Evolutionary conservation across 1,139 yeast species (phyloP).

Genomic region (Taphrina wiesneri): DNA sequence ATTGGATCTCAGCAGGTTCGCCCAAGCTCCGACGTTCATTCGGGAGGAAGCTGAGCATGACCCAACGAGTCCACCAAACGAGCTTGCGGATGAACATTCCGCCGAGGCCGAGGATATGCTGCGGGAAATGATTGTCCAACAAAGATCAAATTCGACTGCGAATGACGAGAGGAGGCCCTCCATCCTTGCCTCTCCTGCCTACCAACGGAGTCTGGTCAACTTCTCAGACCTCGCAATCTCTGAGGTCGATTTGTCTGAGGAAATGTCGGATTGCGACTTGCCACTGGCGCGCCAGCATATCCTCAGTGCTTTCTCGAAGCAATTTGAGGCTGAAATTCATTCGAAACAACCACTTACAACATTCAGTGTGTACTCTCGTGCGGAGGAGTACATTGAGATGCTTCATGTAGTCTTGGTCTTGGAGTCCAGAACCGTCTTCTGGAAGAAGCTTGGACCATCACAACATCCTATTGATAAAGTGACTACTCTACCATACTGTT

Average conservation of each 20-base stretch:
- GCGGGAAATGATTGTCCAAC: slow-evolving; percentile 16
- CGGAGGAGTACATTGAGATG: slow-evolving; percentile 29
- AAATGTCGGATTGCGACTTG: slow-evolving; percentile 23
- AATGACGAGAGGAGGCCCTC: slow-evolving; percentile 3
- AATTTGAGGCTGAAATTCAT: slow-evolving; percentile 13
- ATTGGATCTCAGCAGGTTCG: background rate
- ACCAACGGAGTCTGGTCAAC: slow-evolving; percentile 17
- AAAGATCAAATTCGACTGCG: background rate
- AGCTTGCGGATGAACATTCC: background rate
- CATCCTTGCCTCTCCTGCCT: slow-evolving; percentile 24
- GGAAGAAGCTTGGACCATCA: slow-evolving; percentile 26
- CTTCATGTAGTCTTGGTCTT: slow-evolving; percentile 31
- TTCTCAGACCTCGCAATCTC: slow-evolving; percentile 27
- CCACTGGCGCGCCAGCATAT: slow-evolving; percentile 21
- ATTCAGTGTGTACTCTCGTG: slow-evolving; percentile 22
- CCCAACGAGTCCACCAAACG: background rate
- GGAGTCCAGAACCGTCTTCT: slow-evolving; percentile 20
- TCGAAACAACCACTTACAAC: slow-evolving; percentile 22
- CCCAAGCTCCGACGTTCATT: background rate
- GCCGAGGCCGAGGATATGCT: slow-evolving; percentile 20
- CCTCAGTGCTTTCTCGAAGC: slow-evolving; percentile 26
- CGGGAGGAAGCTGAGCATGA: background rate
- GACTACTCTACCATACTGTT: slow-evolving; percentile 23
- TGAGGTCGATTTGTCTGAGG: slow-evolving; percentile 31
- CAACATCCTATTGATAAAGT: slow-evolving; percentile 17